Evolutionary conservation across 176 grass and related monocot genomes (phyloP).

Genomic region (Raddia guianensis): DNA sequence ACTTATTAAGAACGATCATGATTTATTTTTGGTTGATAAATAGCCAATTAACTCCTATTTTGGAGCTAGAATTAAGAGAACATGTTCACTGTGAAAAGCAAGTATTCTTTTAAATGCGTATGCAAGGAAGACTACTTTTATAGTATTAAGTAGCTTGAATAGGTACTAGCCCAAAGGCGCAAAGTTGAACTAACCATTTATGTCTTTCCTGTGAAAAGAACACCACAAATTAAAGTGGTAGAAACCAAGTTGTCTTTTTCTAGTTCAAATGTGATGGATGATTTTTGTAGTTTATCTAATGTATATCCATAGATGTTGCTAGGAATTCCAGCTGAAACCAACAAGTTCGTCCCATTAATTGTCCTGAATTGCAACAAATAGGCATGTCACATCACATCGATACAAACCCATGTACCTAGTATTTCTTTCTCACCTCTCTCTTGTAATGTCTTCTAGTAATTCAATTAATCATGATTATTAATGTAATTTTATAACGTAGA

Average conservation of each 20-base stretch:
- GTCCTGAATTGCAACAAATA: no score
- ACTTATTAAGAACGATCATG: neutral
- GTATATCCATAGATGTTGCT: slow-evolving; percentile 11
- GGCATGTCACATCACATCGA: slow-evolving; percentile 16
- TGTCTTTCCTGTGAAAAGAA: neutral
- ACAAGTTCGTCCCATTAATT: neutral
- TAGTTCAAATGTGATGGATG: slow-evolving; percentile 8
- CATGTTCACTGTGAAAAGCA: neutral
- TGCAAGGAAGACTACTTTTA: neutral
- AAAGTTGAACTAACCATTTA: neutral
- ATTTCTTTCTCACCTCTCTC: neutral
- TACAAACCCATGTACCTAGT: slow-evolving; percentile 15
- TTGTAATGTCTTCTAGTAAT: neutral
- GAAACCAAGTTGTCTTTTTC: slow-evolving; percentile 26
- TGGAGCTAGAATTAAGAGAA: neutral
- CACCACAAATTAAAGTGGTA: neutral
- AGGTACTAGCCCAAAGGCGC: neutral
- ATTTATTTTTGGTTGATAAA: neutral
- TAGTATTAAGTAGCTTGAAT: neutral
- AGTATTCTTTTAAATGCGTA: neutral
- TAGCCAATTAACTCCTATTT: neutral
- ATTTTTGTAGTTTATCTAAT: slow-evolving; percentile 3
- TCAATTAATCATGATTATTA: neutral
- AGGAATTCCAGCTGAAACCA: slow-evolving; percentile 29
- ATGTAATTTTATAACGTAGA: neutral